phyloP scores from a whole-genome alignment of 352 stramenopile species.

The Blastocystis sp. region DNA sequence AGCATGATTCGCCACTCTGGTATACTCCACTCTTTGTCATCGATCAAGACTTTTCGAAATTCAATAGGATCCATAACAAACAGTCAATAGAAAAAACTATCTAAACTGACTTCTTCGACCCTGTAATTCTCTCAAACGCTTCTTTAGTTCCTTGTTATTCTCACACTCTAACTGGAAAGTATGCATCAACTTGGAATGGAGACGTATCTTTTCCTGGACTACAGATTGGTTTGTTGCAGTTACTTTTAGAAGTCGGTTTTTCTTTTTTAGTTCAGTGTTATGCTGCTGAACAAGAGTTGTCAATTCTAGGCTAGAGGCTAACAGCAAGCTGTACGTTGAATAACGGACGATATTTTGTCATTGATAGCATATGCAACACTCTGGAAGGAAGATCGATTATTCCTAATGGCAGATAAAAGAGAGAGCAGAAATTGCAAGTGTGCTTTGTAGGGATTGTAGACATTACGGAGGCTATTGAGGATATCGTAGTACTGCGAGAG shows the following conservation, averaged over 20 bases:
- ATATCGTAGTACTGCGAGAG: slow-evolving; percentile 33
- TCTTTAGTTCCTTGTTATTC: slow-evolving; percentile 33
- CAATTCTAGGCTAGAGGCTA: not conserved
- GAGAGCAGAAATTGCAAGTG: slow-evolving; percentile 12
- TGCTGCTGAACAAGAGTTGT: not conserved
- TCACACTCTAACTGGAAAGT: slow-evolving; percentile 17
- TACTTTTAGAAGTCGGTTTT: not conserved
- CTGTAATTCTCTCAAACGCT: slow-evolving; percentile 34
- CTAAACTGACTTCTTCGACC: not conserved
- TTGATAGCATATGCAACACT: not conserved
- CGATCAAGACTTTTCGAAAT: slow-evolving; percentile 20
- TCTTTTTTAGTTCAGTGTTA: slow-evolving; percentile 49
- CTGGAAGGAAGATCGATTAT: not conserved
- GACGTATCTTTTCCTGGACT: slow-evolving; percentile 16
- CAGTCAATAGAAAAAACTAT: not conserved
- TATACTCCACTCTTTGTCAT: not conserved
- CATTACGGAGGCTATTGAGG: not conserved
- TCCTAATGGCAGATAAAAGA: not conserved
- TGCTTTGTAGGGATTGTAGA: not conserved
- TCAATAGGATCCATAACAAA: slow-evolving; percentile 51
- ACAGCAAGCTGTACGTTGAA: not conserved
- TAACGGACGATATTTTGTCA: not conserved
- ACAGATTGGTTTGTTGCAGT: not conserved
- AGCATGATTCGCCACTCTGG: not conserved
- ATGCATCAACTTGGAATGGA: slow-evolving; percentile 23